Conservation (phyloP, 2,329 filamentous ascomycete genomes). For the Colletotrichum coccodes region DNA sequence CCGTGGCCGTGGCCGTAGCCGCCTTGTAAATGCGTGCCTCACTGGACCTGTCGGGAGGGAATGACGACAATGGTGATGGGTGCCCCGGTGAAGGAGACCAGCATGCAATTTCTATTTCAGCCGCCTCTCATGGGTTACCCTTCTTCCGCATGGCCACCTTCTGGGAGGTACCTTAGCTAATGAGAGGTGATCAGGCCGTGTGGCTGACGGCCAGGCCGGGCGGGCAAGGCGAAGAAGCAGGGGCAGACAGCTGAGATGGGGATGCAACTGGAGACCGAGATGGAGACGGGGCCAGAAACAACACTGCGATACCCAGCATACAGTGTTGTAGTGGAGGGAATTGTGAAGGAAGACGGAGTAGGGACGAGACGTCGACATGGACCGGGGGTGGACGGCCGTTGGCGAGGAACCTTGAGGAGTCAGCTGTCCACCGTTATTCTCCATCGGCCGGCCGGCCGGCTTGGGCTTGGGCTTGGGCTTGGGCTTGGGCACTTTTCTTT, state of each 20-base stretch:
- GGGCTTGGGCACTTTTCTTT: not conserved
- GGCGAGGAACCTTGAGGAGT: conserved; percentile 12
- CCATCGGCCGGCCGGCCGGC: not conserved
- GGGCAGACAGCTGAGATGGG: conserved; percentile 10
- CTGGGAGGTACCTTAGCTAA: not conserved
- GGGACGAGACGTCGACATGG: conserved; percentile 16
- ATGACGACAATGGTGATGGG: not conserved
- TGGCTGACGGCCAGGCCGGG: conserved; percentile 24
- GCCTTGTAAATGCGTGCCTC: not conserved
- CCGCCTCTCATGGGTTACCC: conserved; percentile 7
- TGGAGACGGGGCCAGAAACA: not conserved
- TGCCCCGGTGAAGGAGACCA: not conserved
- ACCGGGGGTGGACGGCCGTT: conserved; percentile 11
- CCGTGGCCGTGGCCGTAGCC: not conserved
- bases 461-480: not conserved
- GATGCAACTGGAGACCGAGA: conserved; percentile 1
- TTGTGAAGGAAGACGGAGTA: not conserved
- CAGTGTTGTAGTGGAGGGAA: not conserved
- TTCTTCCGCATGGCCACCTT: not conserved
- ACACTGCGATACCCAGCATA: not conserved
- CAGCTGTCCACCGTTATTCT: conserved; percentile 2
- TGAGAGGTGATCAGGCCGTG: not conserved
- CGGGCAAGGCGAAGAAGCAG: conserved; percentile 19
- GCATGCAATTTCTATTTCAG: conserved; percentile 12
- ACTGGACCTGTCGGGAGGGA: not conserved